A percentile compares a stretch with the other conserved stretches of the same genome.
Evolutionary conservation across 345 rosid genomes (phyloP).

Genomic region (Camelina neglecta): DNA sequence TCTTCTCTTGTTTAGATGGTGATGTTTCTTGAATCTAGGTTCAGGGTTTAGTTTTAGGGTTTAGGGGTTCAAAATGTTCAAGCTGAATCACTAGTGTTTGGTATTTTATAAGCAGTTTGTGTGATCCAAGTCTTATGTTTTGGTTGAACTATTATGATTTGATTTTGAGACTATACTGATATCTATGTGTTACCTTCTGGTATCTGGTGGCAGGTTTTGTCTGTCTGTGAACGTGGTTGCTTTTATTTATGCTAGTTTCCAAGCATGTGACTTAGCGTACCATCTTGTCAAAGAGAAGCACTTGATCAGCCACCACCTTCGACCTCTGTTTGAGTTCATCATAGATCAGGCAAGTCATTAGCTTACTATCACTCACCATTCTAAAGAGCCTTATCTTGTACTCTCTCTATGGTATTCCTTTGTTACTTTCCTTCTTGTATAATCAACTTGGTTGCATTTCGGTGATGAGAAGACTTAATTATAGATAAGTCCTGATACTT

Average conservation of each 20-base stretch:
- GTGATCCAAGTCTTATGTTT: conserved; percentile 15
- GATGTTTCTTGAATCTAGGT: conserved; percentile 11
- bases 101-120: conserved; percentile 9
- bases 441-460: background rate
- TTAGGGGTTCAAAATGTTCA: conserved; percentile 23
- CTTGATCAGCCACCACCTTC: conserved; percentile 58
- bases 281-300: conserved; percentile 64
- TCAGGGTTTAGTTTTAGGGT: conserved; percentile 25
- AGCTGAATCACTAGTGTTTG: background rate
- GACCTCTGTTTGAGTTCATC: conserved; percentile 67
- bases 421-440: background rate
- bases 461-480: background rate
- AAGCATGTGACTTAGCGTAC: conserved; percentile 70
- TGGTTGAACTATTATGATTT: background rate
- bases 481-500: background rate
- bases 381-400: background rate
- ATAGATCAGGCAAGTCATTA: conserved; percentile 83
- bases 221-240: conserved; percentile 82
- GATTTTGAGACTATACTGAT: conserved; percentile 12
- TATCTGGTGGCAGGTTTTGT: conserved; percentile 63
- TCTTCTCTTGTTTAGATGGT: background rate
- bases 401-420: conserved; percentile 6
- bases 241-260: conserved; percentile 73
- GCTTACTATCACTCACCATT: background rate
- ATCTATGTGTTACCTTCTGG: conserved; percentile 7